These are phyloP conservation scores for Trametes cingulata DNA, from an alignment of 768 basidiomycete genomes.

Conservation along the genomic window DNA sequence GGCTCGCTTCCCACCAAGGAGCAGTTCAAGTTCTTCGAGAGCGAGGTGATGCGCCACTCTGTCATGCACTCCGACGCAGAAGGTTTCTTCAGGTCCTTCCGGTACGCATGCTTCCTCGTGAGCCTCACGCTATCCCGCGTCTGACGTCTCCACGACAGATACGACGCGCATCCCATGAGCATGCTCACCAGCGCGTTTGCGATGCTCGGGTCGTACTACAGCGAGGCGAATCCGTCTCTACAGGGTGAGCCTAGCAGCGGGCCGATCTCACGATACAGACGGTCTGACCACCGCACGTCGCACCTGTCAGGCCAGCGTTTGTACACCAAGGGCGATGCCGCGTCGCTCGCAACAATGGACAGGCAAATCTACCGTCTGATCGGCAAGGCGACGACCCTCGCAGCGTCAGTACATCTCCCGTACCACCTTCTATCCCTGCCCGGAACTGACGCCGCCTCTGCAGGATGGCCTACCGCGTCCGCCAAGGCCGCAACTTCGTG, in stretches of 20 bases:
- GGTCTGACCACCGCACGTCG: not conserved
- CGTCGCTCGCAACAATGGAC: slow-evolving; percentile 79
- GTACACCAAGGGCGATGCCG: slow-evolving; percentile 65
- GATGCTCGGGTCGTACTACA: slow-evolving; percentile 85
- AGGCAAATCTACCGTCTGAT: slow-evolving; percentile 89
- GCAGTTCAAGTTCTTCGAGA: slow-evolving; percentile 66
- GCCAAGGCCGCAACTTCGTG: slow-evolving; percentile 88
- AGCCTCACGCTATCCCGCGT: not conserved
- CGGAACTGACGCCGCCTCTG: not conserved
- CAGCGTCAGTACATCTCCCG: slow-evolving; percentile 56
- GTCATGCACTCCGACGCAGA: slow-evolving; percentile 44
- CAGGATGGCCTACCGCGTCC: slow-evolving; percentile 91
- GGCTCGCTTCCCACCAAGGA: slow-evolving; percentile 68
- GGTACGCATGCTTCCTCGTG: slow-evolving; percentile 27
- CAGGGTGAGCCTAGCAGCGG: slow-evolving; percentile 60
- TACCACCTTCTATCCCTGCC: not conserved
- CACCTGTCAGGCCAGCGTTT: slow-evolving; percentile 64
- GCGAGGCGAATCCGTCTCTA: slow-evolving; percentile 86
- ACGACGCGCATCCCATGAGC: slow-evolving; percentile 92
- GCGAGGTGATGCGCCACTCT: slow-evolving; percentile 78
- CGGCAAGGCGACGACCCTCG: slow-evolving; percentile 86
- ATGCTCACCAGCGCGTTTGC: slow-evolving; percentile 87
- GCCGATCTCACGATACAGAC: not conserved
- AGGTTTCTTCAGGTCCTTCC: slow-evolving; percentile 44
- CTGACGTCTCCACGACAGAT: slow-evolving; percentile 42